A percentile compares a stretch with the other conserved stretches of the same genome.
Conservation (phyloP, 805 yeast species). For the Saccharomycopsis fibuligera region DNA sequence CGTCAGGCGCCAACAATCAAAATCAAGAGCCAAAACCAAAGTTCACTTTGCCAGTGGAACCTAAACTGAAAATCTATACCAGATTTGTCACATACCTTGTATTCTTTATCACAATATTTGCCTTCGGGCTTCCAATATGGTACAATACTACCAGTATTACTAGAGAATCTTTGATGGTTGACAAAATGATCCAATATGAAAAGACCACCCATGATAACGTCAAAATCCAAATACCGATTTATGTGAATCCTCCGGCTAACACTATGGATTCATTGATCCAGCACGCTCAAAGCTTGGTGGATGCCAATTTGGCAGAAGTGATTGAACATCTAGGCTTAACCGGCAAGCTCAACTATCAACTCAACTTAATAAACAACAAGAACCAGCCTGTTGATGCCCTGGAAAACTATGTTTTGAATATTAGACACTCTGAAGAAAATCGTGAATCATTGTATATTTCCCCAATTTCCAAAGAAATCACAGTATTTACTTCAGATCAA, state of each 20-base stretch:
- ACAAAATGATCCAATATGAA: constrained; percentile 33
- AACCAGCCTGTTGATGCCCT: constrained; percentile 25
- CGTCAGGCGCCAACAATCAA: too few relatives aligned
- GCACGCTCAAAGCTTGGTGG: constrained; percentile 33
- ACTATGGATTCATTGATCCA: constrained; percentile 29
- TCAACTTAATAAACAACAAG: constrained; percentile 21
- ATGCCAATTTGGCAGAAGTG: constrained; percentile 27
- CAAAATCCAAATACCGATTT: constrained; percentile 37
- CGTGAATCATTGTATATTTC: constrained; percentile 31
- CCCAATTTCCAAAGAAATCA: constrained; percentile 27
- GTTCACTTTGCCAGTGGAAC: constrained; percentile 8
- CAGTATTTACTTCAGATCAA: constrained; percentile 32
- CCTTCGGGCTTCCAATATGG: constrained; percentile 57
- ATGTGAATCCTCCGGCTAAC: constrained; percentile 33
- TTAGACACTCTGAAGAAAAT: constrained; percentile 28
- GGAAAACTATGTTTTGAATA: constrained; percentile 34
- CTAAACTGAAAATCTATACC: constrained; percentile 15
- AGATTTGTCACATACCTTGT: constrained; percentile 25
- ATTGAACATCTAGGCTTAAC: constrained; percentile 8
- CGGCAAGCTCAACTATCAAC: constrained; percentile 29
- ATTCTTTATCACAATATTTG: constrained; percentile 26
- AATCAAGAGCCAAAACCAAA: too few relatives aligned
- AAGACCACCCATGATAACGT: constrained; percentile 26
- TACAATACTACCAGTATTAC: constrained; percentile 51
- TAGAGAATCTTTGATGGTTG: constrained; percentile 53